Evolutionary conservation across 2,329 filamentous ascomycete species (phyloP), one percentile per base, ranked within the genome.

Genomic region (Cladophialophora psammophila): DNA sequence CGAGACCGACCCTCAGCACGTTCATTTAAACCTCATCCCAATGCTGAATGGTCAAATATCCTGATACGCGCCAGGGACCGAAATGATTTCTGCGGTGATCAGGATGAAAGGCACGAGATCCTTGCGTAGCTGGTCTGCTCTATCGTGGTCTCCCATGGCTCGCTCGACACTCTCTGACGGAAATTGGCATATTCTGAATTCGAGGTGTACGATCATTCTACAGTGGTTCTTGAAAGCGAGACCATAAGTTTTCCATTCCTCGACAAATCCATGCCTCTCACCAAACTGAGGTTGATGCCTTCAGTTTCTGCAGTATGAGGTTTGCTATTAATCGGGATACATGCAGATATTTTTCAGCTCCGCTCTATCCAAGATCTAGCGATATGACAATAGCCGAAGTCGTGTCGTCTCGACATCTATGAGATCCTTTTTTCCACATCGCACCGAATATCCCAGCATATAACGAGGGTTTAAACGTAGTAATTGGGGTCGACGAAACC

Each of bases 391-490:
- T 18, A 20, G 45, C 45, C 45, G 13, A 26, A 50, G 20, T 50
- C 20, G 45, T 26, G 45, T 13, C 9, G 10, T 20, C 36, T 10
- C 18, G 13, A 50, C 18, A 50, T 50, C 45, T 50, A 50, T 50
- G 18, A 13, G 13, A 50, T 50, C 10, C 42, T 6, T 4, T 13
- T 50, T 50, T 50, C 13, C 18, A 31, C 13, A 50, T 50, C 9
- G 45, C 45, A 26, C 45, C 45, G 26, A 31, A 50, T 50, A 20
- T 50, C 20, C 45, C 8, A 26, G 26, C 26, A 50, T 50, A 31
- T 50, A 50, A 50, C 20, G 45, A 50, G 45, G 45, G 45, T 26
- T 50, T 50, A 31, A 50, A 50, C 13, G 45, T 50, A 50, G 45
- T 50, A 1, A 9, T 13, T 26, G 8, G 5, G 20, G 15, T 12